These are phyloP conservation scores for Calophaca sinica DNA, from an alignment of 306 rosid species.

Conservation along the genomic window DNA sequence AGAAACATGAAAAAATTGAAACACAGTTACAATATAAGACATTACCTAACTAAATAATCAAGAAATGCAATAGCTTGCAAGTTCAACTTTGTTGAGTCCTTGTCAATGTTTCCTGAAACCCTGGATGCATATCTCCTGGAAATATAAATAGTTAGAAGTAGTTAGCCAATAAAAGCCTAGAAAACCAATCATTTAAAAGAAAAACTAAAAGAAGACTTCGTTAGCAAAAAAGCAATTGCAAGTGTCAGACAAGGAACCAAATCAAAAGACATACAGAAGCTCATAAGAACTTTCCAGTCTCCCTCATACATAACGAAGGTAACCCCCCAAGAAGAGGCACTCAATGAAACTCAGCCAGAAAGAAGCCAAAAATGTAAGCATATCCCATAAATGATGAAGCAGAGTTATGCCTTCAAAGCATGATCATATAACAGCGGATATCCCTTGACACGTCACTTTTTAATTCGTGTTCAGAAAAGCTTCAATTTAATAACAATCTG, in stretches of 20 bases:
- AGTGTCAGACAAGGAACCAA: conserved; percentile 8
- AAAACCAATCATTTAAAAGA: conserved; percentile 11
- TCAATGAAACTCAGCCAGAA: conserved; percentile 3
- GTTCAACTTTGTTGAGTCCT: conserved; percentile 58
- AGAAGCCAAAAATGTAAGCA: neutral
- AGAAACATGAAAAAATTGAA: conserved; percentile 5
- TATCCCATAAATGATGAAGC: conserved; percentile 6
- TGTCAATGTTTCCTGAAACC: conserved; percentile 50
- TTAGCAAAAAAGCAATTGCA: conserved; percentile 6
- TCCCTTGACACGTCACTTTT: neutral
- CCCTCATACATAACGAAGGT: neutral
- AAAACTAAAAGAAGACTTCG: neutral
- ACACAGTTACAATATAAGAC: conserved; percentile 1
- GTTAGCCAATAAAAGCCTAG: neutral
- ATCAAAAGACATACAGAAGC: neutral
- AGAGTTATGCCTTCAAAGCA: conserved; percentile 26
- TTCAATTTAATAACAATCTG: neutral
- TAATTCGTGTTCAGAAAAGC: neutral
- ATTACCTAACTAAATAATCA: conserved; percentile 71
- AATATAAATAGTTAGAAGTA: conserved; percentile 40
- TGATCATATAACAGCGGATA: neutral
- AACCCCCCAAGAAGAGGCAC: neutral
- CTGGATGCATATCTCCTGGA: conserved; percentile 72
- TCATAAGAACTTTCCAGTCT: neutral
- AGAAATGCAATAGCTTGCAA: conserved; percentile 64